Evolutionary conservation across 2,329 filamentous ascomycete species (phyloP), one percentile per base, ranked within the genome.

Genomic region (Albophoma yamanashiensis): DNA sequence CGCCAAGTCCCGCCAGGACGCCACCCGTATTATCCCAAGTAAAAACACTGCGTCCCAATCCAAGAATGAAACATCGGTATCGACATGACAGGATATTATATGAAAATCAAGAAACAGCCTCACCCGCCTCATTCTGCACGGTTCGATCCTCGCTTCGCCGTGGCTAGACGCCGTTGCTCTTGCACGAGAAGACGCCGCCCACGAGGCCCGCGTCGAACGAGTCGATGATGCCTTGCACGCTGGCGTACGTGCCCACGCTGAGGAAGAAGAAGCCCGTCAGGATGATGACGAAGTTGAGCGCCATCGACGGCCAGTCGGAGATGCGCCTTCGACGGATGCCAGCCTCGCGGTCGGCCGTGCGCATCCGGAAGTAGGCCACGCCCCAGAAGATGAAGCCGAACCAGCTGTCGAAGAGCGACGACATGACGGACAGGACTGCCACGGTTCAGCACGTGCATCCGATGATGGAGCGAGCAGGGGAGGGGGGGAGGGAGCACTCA

Each of bases 321-420:
- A 86, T 34, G 8, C 62, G 67, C 56, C 82, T 84, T 40, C 82
- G 77, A 1, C 75, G 76, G 63, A 78, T 80, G 57, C 82, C 79
- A 39, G 82, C 79, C 0, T 77, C 74, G 2, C 79, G 69, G 8
- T 90, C 87, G 1, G 82, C 87, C 25, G 76, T 76, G 56, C 89
- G 81, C 88, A 93, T 90, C 60, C 88, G 83, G 68, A 92, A 82
- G 69, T 91, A 93, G 0, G 89, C 89, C 1, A 91, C 82, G 15
- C 88, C 89, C 89, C 89, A 97, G 79, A 96, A 97, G 69, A 96
- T 96, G 79, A 96, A 97, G 31, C 92, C 92, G 68, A 93, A 93
- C 80, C 92, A 93, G 59, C 89, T 93, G 75, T 96, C 91, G 70
- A 96, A 96, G 1, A 96, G 82, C 4, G 91, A 91, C n/a, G 86